A percentile compares a stretch with the other conserved stretches of the same genome.
Conservation (phyloP, 179 eudicot species). For the Patellifolia procumbens region DNA sequence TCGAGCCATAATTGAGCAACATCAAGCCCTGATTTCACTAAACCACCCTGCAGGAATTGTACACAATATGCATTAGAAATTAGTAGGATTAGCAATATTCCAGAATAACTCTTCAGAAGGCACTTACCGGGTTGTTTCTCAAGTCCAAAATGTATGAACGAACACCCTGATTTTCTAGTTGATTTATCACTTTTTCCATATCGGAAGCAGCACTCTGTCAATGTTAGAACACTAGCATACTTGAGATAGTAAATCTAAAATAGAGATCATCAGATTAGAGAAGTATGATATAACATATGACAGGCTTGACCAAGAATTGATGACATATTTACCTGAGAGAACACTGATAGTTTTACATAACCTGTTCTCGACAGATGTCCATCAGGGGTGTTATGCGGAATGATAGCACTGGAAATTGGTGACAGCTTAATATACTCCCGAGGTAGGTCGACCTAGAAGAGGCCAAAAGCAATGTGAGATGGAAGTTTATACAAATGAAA, state of each 20-base stretch:
- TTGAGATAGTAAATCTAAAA: not conserved
- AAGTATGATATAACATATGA: constrained; percentile 1
- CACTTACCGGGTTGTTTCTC: constrained; percentile 81
- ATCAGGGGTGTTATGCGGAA: constrained; percentile 73
- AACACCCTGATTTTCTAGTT: constrained; percentile 85
- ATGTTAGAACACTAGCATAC: not conserved
- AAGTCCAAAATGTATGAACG: constrained; percentile 89
- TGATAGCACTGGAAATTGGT: constrained; percentile 78
- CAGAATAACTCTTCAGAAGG: not conserved
- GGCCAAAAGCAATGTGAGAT: constrained; percentile 7
- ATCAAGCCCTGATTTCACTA: constrained; percentile 92
- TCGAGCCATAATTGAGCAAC: constrained; percentile 97
- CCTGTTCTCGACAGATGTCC: constrained; percentile 79
- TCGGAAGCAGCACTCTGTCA: constrained; percentile 83
- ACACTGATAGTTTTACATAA: constrained; percentile 72
- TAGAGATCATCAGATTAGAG: not conserved
- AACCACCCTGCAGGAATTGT: constrained; percentile 61
- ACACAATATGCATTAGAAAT: not conserved
- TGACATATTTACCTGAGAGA: constrained; percentile 68
- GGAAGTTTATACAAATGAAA: not conserved
- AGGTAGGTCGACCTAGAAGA: constrained; percentile 69
- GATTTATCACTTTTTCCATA: constrained; percentile 75
- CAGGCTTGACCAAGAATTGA: not conserved
- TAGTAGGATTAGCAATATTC: not conserved
- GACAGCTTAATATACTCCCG: constrained; percentile 84